Base-by-base conservation (phyloP, 2,329 filamentous ascomycete species). In the Emmonsiellopsis sp. region DNA sequence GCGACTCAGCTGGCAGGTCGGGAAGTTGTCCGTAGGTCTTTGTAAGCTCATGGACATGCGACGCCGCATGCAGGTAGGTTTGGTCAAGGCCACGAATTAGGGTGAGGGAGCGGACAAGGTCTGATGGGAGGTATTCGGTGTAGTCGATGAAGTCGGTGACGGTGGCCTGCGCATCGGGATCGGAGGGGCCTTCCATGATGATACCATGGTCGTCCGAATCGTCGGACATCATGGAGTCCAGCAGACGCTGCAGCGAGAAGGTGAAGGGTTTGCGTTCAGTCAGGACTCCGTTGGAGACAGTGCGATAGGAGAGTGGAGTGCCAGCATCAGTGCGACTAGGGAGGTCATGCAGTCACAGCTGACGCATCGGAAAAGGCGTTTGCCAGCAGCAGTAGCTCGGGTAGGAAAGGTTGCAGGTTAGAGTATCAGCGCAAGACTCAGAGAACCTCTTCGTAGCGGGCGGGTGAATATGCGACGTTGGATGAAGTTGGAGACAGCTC, bases 121-220 rank as follows among this genome's bases (percentile, higher is more conserved):
- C 82, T 8, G 82, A 80, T 35, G 82, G 82, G 54, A 84, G 82
- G 73, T 83, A 84, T 69, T 85, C 82, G 57, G 82, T 85, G 69
- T 85, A 85, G 67, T 84, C 81, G 55, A 84, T 79, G 67, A 82
- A 85, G 66, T 85, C 82, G 58, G 81, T 83, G 45, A 85, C 79
- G 30, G 82, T 84, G 35, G 81, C 79, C 64, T 84, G 81, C 54
- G 81, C 79, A 63, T 85, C 82, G 35, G 82, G 82, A 63, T 85
- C 81, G 52, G 77, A 75, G 51, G 76, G 73, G 26, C 74, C 72
- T 58, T 76, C 71, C n/a, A 73, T 61, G 41, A 73, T 70, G 51
- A 75, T 64, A 38, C 70, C 70, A 53, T 69, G 67, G 49, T 73
- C 69, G 58, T 71, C 70, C 38, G 67, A 67, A 51, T 69, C 68